Percentiles rank a stretch among this genome's conserved stretches.
These are phyloP conservation scores for Ceratobasidium sp. DNA, from an alignment of 1,284 basidiomycete species.

Conservation along the genomic window DNA sequence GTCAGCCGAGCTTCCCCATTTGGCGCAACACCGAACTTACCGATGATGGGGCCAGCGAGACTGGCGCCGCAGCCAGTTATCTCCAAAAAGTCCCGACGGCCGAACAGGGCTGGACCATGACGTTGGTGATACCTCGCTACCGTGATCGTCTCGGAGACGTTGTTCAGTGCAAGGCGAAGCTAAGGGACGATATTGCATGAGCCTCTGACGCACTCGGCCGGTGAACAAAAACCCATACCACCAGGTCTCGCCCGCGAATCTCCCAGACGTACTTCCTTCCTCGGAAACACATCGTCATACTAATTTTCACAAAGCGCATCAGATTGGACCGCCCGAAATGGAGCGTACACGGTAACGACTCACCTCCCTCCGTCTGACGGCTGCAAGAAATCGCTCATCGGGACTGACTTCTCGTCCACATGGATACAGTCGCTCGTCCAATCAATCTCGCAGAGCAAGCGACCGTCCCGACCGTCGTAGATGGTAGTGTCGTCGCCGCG, in stretches of 20 bases:
- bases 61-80: conserved; percentile 32
- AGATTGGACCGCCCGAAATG: neutral
- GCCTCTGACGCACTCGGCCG: neutral
- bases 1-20: neutral
- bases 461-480: conserved; percentile 37
- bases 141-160: conserved; percentile 34
- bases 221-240: conserved; percentile 17
- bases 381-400: conserved; percentile 39
- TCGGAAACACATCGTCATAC: conserved; percentile 37
- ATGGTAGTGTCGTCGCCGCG: conserved; percentile 32
- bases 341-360: conserved; percentile 26
- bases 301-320: neutral
- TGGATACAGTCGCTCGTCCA: conserved; percentile 36
- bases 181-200: neutral
- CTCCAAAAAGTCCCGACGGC: conserved; percentile 32
- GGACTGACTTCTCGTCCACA: conserved; percentile 39
- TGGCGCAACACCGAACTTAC: conserved; percentile 3
- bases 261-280: conserved; percentile 41
- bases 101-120: conserved; percentile 33
- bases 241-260: conserved; percentile 36
- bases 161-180: conserved; percentile 33
- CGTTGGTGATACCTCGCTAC: conserved; percentile 38
- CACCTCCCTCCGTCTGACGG: conserved; percentile 33
- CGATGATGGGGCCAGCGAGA: conserved; percentile 33
- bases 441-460: conserved; percentile 38